Base-by-base conservation (phyloP, 345 rosid genomes). In the Trapa bicornis region DNA sequence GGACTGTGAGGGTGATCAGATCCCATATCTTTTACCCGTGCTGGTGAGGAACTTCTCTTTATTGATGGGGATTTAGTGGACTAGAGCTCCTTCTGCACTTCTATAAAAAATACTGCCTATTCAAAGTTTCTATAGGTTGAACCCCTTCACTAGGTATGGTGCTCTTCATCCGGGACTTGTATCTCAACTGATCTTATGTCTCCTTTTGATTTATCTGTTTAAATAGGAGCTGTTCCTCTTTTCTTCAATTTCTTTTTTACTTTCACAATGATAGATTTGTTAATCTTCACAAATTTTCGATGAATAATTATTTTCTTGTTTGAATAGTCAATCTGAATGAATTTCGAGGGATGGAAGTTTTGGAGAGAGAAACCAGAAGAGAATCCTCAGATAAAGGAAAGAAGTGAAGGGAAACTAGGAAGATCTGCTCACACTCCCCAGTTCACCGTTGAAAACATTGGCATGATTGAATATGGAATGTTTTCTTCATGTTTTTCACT, bases 11-110 rank as follows among this genome's bases (percentile, higher is more conserved):
- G 66, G 77, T 62, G 89, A 82, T 77, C 87, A 73, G 71, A 75
- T 87, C 29, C 29, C 9, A 76, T 74, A 7, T 85, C 81, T 75
- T 78, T 78, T 39, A 80, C 66, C 69, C 71, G 58, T 60, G 41
- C 68, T 32, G 87, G 80, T 65, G 60, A 65, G 57, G 83, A 78
- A 41, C 52, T 80, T 70, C 77, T 85, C 77, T 79, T 78, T 41
- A 71, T 92, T 53, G 86, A 88, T 37, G 93, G 96, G 15, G 72
- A 75, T 72, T 67, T 67, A 0, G 93, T 85, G 45, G 83, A 79
- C 56, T 79, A 65, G 75, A 60, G 52, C 74, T 65, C 66, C 4
- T 88, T 65, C 81, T 72, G 84, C 29, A 22, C 29, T 22, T 22
- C 29, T 22, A 22, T 22, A 22, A 22, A 22, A 22, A 22, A 22